Evolutionary conservation across 345 rosid species (phyloP).

Genomic region (Rhodamnia argentea): DNA sequence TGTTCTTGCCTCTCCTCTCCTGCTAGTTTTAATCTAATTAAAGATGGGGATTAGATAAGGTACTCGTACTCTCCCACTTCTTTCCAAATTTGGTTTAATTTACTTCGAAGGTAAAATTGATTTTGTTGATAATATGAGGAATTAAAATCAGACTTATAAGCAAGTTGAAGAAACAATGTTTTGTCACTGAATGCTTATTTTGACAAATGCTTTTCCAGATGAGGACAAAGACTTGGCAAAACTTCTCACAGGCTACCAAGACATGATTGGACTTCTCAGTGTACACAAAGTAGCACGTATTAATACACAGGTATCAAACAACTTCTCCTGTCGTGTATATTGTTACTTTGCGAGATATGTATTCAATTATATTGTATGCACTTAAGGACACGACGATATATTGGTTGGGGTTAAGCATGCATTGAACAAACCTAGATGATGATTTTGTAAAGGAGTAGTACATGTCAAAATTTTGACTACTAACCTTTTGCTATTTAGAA

Average conservation of each 20-base stretch:
- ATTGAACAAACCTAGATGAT: too few relatives aligned
- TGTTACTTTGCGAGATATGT: neutral
- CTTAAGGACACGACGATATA: neutral
- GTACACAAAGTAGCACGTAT: slow-evolving; percentile 73
- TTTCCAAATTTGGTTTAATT: neutral
- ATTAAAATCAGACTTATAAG: neutral
- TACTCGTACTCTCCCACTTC: neutral
- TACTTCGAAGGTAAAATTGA: neutral
- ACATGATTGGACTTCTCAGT: slow-evolving; percentile 83
- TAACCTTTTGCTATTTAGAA: too few relatives aligned
- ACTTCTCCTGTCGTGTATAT: neutral
- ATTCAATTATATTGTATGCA: neutral
- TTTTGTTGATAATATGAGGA: neutral
- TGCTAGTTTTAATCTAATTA: neutral
- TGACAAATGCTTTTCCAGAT: slow-evolving; percentile 24
- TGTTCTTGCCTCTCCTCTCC: neutral
- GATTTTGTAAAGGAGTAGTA: too few relatives aligned
- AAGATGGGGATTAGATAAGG: neutral
- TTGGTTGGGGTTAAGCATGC: too few relatives aligned
- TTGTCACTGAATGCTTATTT: neutral
- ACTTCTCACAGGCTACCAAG: slow-evolving; percentile 86
- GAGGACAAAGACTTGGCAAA: slow-evolving; percentile 75
- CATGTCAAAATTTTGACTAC: too few relatives aligned
- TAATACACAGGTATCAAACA: slow-evolving; percentile 61
- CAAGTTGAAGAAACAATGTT: neutral